A percentile compares a stretch with the other conserved stretches of the same genome.
Evolutionary conservation across 2,329 filamentous ascomycete genomes (phyloP).

Genomic region (Colletotrichum orchidophilum): DNA sequence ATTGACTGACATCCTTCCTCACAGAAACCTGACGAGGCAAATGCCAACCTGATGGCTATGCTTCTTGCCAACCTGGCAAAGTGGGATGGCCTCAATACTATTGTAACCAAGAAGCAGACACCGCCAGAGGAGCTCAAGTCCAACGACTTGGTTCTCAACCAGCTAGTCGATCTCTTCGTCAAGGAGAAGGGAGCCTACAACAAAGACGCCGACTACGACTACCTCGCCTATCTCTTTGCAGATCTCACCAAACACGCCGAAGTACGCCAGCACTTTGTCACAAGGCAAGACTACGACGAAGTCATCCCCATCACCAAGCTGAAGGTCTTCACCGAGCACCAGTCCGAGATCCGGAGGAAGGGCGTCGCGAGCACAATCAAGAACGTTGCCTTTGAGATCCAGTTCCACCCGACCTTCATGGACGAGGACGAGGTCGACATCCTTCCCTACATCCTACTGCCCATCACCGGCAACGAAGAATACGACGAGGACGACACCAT

Average conservation of each 20-base stretch:
- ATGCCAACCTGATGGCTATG: conserved; percentile 89
- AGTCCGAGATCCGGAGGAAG: conserved; percentile 82
- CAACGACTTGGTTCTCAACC: conserved; percentile 81
- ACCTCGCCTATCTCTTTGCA: conserved; percentile 92
- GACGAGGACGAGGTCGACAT: conserved; percentile 79
- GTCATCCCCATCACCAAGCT: conserved; percentile 93
- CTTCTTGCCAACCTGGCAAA: conserved; percentile 92
- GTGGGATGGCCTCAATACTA: conserved; percentile 74
- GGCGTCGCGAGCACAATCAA: conserved; percentile 98
- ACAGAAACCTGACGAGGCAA: conserved; percentile 77
- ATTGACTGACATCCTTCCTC: not conserved
- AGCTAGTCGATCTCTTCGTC: conserved; percentile 95
- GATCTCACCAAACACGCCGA: conserved; percentile 86
- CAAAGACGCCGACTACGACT: conserved; percentile 87
- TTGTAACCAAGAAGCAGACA: conserved; percentile 74
- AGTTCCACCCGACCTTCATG: conserved; percentile 76
- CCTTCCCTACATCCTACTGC: conserved; percentile 87
- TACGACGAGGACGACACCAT: conserved; percentile 88
- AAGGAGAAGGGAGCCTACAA: conserved; percentile 87
- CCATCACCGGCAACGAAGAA: conserved; percentile 87
- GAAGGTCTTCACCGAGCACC: conserved; percentile 92
- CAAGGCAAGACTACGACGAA: conserved; percentile 77
- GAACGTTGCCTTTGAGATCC: conserved; percentile 86
- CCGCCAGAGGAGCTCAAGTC: conserved; percentile 76
- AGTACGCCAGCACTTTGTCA: conserved; percentile 79